Percentiles rank a stretch among this genome's conserved stretches.
Conservation (phyloP, 2,329 filamentous ascomycete genomes). For the Monilinia fructigena region DNA sequence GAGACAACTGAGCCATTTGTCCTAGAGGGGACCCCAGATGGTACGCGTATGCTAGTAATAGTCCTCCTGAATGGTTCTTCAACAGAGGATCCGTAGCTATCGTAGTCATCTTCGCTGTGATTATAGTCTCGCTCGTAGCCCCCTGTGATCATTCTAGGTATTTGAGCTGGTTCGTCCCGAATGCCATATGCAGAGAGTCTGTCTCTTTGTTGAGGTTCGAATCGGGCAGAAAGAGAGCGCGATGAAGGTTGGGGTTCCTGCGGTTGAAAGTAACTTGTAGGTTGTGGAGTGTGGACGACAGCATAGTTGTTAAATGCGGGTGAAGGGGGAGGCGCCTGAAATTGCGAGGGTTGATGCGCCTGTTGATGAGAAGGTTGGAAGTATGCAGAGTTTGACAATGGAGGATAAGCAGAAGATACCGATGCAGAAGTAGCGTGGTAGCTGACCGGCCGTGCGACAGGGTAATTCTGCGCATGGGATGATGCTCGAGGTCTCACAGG, state of each 20-base stretch:
- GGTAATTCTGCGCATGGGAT: slow-evolving; percentile 18
- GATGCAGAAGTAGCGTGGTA: slow-evolving; percentile 15
- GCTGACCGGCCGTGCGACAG: slow-evolving; percentile 13
- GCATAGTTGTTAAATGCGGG: slow-evolving; percentile 20
- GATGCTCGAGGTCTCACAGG: slow-evolving; percentile 19
- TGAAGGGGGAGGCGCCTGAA: slow-evolving; percentile 21
- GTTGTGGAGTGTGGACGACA: not conserved
- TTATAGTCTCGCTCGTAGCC: slow-evolving; percentile 17
- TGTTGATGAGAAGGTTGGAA: slow-evolving; percentile 13
- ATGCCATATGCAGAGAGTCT: slow-evolving; percentile 30
- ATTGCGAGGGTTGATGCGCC: slow-evolving; percentile 2
- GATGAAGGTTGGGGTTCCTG: slow-evolving; percentile 17
- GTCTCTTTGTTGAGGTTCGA: slow-evolving; percentile 30
- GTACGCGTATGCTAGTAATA: slow-evolving; percentile 18
- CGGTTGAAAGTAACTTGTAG: slow-evolving; percentile 8
- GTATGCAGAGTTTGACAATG: slow-evolving; percentile 19
- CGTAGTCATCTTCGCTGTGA: slow-evolving; percentile 19
- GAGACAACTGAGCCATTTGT: slow-evolving; percentile 13
- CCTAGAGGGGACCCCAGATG: slow-evolving; percentile 13
- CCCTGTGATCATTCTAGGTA: slow-evolving; percentile 18
- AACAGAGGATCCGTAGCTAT: slow-evolving; percentile 14
- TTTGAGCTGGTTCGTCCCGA: slow-evolving; percentile 14
- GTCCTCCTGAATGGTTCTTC: slow-evolving; percentile 14
- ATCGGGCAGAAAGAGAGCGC: slow-evolving; percentile 32
- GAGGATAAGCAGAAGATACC: slow-evolving; percentile 14